A percentile compares a stretch with the other conserved stretches of the same genome.
These are phyloP conservation scores for Paraconiothyrium brasiliense DNA, from an alignment of 2,329 filamentous ascomycete genomes.

Conservation along the genomic window DNA sequence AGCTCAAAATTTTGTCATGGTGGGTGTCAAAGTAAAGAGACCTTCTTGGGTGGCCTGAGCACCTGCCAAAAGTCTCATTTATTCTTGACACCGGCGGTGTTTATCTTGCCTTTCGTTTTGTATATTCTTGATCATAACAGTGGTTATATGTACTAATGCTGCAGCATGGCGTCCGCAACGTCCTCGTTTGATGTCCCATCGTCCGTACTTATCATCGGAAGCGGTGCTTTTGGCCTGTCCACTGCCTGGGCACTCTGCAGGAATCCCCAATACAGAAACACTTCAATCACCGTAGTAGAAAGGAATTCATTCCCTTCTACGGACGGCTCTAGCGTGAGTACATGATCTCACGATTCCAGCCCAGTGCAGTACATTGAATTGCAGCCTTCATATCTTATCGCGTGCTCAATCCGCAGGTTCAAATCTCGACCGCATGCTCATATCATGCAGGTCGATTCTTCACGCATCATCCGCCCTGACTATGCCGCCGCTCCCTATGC, in stretches of 20 bases:
- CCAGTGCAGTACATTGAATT: neutral
- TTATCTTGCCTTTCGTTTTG: neutral
- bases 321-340: conserved; percentile 63
- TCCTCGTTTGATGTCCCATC: conserved; percentile 44
- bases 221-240: conserved; percentile 67
- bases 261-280: conserved; percentile 62
- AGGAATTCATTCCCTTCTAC: conserved; percentile 66
- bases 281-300: conserved; percentile 67
- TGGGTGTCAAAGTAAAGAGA: no score
- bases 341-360: neutral
- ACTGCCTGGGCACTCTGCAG: conserved; percentile 76
- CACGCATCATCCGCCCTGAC: conserved; percentile 74
- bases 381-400: neutral
- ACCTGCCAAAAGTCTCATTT: no score
- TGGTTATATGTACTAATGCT: neutral
- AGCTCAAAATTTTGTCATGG: neutral
- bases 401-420: neutral
- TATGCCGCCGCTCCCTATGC: conserved; percentile 85
- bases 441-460: conserved; percentile 61
- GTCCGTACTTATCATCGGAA: conserved; percentile 60
- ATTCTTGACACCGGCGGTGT: neutral
- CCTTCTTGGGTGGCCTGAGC: no score
- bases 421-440: neutral
- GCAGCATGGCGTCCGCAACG: conserved; percentile 32
- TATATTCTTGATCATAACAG: neutral